Evolutionary conservation across 371 early-diverging fungal species (phyloP).

Genomic region (Saksenaea oblongispora): DNA sequence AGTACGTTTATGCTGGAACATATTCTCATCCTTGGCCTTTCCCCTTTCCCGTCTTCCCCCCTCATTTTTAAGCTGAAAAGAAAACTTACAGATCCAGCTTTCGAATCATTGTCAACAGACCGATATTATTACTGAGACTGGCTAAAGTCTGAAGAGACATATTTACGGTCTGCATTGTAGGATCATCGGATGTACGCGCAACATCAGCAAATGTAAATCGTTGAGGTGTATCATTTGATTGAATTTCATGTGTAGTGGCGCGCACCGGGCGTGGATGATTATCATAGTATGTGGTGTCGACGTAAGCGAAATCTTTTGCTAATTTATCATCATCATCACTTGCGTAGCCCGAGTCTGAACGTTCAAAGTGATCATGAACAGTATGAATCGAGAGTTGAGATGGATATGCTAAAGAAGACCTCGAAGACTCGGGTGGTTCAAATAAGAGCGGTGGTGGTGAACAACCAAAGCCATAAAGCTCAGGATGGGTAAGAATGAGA

Average conservation of each 20-base stretch:
- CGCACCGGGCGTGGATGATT: constrained; percentile 5
- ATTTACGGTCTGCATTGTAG: constrained; percentile 14
- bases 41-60: constrained; percentile 5
- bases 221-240: background rate
- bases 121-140: constrained; percentile 21
- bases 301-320: constrained; percentile 28
- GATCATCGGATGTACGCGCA: background rate
- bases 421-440: background rate
- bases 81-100: constrained; percentile 31
- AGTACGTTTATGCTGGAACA: constrained; percentile 4
- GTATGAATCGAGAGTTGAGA: constrained; percentile 1
- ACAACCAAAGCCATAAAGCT: background rate
- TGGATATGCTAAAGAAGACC: constrained; percentile 1
- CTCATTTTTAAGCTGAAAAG: background rate
- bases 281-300: constrained; percentile 32
- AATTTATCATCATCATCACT: constrained; percentile 17
- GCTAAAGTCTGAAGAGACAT: constrained; percentile 13
- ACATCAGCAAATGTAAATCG: constrained; percentile 15
- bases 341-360: constrained; percentile 28
- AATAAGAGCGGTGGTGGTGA: background rate
- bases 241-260: constrained; percentile 9
- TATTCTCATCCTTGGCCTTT: background rate
- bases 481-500: constrained; percentile 1
- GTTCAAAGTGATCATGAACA: background rate
- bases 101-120: constrained; percentile 22